Evolutionary conservation across 352 stramenopile genomes (phyloP).

Genomic region (Thalassiosira exigua): DNA sequence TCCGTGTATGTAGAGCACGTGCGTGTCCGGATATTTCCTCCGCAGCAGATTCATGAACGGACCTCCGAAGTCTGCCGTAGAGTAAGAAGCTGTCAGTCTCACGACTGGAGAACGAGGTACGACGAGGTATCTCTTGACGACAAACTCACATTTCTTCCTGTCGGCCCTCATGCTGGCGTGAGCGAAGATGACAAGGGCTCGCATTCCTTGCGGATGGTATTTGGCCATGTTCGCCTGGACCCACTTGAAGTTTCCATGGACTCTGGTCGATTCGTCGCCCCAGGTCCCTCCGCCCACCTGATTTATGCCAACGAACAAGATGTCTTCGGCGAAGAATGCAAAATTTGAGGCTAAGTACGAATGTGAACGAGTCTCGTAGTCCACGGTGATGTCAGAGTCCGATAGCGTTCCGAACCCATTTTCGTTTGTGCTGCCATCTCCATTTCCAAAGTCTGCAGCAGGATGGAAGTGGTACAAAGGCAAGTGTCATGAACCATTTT

Average conservation of each 20-base stretch:
- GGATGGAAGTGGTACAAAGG: not conserved
- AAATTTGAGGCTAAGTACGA: constrained; percentile 26
- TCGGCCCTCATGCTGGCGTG: constrained; percentile 28
- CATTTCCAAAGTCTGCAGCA: constrained; percentile 40
- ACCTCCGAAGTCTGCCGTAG: no score
- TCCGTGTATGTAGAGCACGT: constrained; percentile 40
- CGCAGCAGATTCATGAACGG: constrained; percentile 34
- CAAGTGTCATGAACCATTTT: no score
- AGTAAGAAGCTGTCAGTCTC: no score
- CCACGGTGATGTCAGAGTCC: constrained; percentile 27
- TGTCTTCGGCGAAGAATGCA: constrained; percentile 26
- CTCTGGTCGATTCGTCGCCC: constrained; percentile 37
- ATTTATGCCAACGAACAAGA: constrained; percentile 43
- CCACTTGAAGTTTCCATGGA: constrained; percentile 44
- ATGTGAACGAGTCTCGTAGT: constrained; percentile 32
- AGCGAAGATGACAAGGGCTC: constrained; percentile 43
- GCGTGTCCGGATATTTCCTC: constrained; percentile 25
- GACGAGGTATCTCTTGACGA: no score
- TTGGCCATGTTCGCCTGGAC: constrained; percentile 43
- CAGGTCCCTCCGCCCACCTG: constrained; percentile 36
- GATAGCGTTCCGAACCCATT: constrained; percentile 39
- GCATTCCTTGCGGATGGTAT: constrained; percentile 30
- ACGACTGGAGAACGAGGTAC: no score
- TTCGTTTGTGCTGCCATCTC: constrained; percentile 16
- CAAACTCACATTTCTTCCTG: no score